Evolutionary conservation across 768 basidiomycete genomes (phyloP), one percentile per base, ranked within the genome.

Genomic region (Lepiota venenata): DNA sequence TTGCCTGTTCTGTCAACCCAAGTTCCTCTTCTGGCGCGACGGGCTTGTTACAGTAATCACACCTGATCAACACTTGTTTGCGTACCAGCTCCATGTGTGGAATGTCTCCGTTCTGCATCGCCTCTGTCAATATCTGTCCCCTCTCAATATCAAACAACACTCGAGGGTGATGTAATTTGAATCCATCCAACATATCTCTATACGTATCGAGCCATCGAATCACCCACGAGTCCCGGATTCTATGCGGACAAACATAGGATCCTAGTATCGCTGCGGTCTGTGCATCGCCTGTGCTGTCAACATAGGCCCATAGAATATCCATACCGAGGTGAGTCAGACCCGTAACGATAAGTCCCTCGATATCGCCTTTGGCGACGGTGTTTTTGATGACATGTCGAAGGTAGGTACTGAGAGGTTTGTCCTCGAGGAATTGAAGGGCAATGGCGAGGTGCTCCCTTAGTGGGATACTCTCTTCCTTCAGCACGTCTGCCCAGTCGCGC

Each of bases 391-490:
- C 74, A 37, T 83, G 80, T 41, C 80, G 81, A 4, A 93, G 79
- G 63, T 88, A 91, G 2, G 79, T 71, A 0, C 86, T 76, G 1
- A 93, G 69, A 2, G 80, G 72, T 47, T 79, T 79, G 64, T 93
- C 92, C 53, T 88, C 86, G 15, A 93, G 76, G 67, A 93, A 93
- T 60, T 88, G 87, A 60, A 93, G 80, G 2, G 88, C 90, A 43
- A 93, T 86, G 5, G 85, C 87, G 7, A 93, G 80, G 4, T 91
- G 84, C 64, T 93, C 92, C n/a, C 80, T 77, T 59, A 93, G 82
- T 0, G 89, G 88, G 4, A 93, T 71, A 4, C 80, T 72, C 53
- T 92, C 90, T 60, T 93, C 89, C 46, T 90, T 83, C 1, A 93
- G 72, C 22, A 93, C 85, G 54, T 92, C 89, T 2, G 75, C 75